Evolutionary conservation across 1,284 basidiomycete species (phyloP), one percentile per base, ranked within the genome.

Genomic region (Sporisorium iseilematis-ciliati): DNA sequence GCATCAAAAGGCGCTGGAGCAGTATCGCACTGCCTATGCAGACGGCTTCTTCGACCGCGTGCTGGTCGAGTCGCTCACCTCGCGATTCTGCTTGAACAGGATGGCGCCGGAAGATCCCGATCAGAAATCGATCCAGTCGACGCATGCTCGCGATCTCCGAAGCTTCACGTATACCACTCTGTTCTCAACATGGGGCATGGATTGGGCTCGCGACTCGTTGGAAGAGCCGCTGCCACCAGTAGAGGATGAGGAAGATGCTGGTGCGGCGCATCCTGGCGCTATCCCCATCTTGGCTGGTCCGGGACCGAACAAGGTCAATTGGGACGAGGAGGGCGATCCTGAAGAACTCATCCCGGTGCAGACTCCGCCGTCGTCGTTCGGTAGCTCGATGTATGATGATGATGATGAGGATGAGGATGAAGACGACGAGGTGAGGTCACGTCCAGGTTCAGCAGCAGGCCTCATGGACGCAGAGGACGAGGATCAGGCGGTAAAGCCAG

Each of bases 331-430:
- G 25, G 78, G 74, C 14, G 72, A 80, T 60, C 79, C 79, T 3
- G 79, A 82, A 42, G 81, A 81, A 40, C 25, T 82, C 20, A 76
- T 82, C 12, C 62, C 65, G 4, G 80, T 82, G 11, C 60, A 78
- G 54, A 81, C 77, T 7, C 75, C 75, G 3, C 68, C 74, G 5
- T 75, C 71, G 29, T 68, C 63, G 8, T 70, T 72, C n/a, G 60
- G 68, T 18, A 75, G 68, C 40, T 79, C 80, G 20, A 63, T 57
- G 45, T 63, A 55, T 1, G 53, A 70, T n/a, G 68, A 61, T 0
- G 71, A 63, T 2, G 64, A 72, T 3, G 54, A 62, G 5, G 71
- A 73, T 0, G 78, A 71, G 20, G 66, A 75, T 7, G 58, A 65
- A 3, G 57, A 73, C 2, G 75, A 78, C 14, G 62, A 72, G 43